phyloP scores from a whole-genome alignment of 2,329 filamentous ascomycete species.

The Zymoseptoria passerinii region DNA sequence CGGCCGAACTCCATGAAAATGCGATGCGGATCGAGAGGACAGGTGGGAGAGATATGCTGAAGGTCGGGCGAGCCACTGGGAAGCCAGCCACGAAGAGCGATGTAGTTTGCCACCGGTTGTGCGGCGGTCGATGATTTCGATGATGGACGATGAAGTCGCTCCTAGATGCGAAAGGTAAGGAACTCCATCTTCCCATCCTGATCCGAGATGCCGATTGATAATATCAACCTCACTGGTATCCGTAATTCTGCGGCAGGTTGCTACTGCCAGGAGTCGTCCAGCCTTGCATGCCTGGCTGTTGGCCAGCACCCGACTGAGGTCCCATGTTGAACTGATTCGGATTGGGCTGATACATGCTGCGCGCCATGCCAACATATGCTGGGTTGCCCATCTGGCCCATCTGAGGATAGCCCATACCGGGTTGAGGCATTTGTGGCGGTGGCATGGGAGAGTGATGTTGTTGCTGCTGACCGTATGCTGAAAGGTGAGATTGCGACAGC shows the following conservation, averaged over 20 bases:
- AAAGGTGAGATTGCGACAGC: slow-evolving; percentile 39
- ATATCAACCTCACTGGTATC: slow-evolving; percentile 14
- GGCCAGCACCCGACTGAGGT: slow-evolving; percentile 31
- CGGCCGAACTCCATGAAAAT: neutral
- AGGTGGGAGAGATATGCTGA: neutral
- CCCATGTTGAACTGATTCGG: slow-evolving; percentile 36
- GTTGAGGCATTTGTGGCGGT: slow-evolving; percentile 41
- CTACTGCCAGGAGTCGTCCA: slow-evolving; percentile 39
- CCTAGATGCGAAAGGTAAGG: neutral
- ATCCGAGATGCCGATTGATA: neutral
- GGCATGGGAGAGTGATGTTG: slow-evolving; percentile 44
- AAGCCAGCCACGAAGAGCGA: neutral
- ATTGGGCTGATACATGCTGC: slow-evolving; percentile 43
- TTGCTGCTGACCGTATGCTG: slow-evolving; percentile 38
- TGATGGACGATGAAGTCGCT: neutral
- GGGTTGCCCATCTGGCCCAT: slow-evolving; percentile 40
- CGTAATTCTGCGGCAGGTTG: slow-evolving; percentile 31
- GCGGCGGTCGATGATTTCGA: neutral
- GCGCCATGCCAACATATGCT: slow-evolving; percentile 39
- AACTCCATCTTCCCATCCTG: neutral
- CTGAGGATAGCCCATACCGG: slow-evolving; percentile 38
- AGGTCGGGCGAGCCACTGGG: neutral
- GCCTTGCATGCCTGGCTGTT: slow-evolving; percentile 45
- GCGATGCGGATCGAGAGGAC: neutral
- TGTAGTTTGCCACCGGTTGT: neutral